A percentile compares a stretch with the other conserved stretches of the same genome.
phyloP scores from a whole-genome alignment of 352 stramenopile species.

The Thalassiosira exigua region DNA sequence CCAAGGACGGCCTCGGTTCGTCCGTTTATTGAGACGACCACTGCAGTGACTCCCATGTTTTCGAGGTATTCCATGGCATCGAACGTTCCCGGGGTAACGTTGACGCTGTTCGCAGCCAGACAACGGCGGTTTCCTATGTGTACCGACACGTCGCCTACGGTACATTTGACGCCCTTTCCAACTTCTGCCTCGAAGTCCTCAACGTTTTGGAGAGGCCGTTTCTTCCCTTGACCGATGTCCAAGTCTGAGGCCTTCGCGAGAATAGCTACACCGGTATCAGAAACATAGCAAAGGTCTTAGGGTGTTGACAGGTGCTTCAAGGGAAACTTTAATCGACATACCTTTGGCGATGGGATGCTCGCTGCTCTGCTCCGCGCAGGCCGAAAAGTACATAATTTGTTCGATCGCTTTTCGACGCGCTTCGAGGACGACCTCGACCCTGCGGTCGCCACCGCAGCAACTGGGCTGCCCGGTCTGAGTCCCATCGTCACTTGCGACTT shows the following conservation, averaged over 20 bases:
- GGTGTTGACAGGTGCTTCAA: neutral
- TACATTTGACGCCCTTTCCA: constrained; percentile 62
- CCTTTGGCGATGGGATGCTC: constrained; percentile 95
- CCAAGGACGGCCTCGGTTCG: constrained; percentile 86
- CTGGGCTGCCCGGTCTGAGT: constrained; percentile 1
- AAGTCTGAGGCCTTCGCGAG: constrained; percentile 52
- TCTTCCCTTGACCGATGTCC: constrained; percentile 42
- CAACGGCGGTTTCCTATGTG: constrained; percentile 92
- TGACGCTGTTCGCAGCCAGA: constrained; percentile 77
- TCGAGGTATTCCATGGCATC: constrained; percentile 72
- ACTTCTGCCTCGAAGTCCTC: constrained; percentile 61
- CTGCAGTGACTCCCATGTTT: constrained; percentile 90
- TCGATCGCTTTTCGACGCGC: constrained; percentile 30
- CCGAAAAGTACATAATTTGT: constrained; percentile 84
- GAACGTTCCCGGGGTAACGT: constrained; percentile 78
- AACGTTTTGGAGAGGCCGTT: constrained; percentile 27
- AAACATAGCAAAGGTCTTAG: constrained; percentile 1
- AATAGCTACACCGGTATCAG: constrained; percentile 40
- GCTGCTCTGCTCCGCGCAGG: constrained; percentile 91
- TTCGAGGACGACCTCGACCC: constrained; percentile 14
- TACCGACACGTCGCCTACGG: constrained; percentile 81
- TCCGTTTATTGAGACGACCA: constrained; percentile 94
- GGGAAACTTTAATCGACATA: constrained; percentile 62
- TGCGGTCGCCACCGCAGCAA: neutral
- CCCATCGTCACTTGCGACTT: neutral